Evolutionary conservation across 352 stramenopile genomes (phyloP).

Genomic region (Blastocystis sp.): DNA sequence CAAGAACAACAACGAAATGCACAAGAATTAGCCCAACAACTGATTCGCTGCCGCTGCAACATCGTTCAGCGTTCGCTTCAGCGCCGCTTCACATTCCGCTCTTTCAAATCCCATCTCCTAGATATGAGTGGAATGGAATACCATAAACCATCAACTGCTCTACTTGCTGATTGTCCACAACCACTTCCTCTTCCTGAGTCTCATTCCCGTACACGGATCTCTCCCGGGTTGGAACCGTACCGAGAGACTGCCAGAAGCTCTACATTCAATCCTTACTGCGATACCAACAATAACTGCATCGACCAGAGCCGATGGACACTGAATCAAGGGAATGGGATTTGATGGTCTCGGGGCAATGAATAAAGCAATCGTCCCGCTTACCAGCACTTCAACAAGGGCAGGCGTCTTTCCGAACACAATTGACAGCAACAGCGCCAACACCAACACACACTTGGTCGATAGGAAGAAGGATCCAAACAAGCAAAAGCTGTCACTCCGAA

Average conservation of each 20-base stretch:
- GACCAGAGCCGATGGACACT: neutral
- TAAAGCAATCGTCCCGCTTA: neutral
- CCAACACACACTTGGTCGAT: neutral
- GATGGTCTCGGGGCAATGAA: neutral
- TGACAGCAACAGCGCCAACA: neutral
- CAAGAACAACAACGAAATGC: too few relatives aligned
- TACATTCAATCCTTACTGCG: neutral
- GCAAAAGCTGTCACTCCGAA: neutral
- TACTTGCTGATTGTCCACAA: constrained; percentile 1
- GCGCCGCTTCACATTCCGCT: neutral
- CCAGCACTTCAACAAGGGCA: neutral
- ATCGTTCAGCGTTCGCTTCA: constrained; percentile 18
- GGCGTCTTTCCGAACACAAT: neutral
- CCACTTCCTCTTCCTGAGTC: neutral
- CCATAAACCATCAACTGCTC: constrained; percentile 7
- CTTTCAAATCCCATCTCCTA: constrained; percentile 41
- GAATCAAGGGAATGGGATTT: neutral
- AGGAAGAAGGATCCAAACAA: neutral
- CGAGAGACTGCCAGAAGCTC: neutral
- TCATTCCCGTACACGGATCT: neutral
- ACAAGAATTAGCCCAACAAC: neutral
- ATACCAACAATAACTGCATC: neutral
- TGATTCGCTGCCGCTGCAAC: neutral
- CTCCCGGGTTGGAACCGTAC: neutral
- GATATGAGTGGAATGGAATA: neutral